phyloP scores from a whole-genome alignment of 2,329 filamentous ascomycete genomes.

The Colletotrichum tamarilloi region DNA sequence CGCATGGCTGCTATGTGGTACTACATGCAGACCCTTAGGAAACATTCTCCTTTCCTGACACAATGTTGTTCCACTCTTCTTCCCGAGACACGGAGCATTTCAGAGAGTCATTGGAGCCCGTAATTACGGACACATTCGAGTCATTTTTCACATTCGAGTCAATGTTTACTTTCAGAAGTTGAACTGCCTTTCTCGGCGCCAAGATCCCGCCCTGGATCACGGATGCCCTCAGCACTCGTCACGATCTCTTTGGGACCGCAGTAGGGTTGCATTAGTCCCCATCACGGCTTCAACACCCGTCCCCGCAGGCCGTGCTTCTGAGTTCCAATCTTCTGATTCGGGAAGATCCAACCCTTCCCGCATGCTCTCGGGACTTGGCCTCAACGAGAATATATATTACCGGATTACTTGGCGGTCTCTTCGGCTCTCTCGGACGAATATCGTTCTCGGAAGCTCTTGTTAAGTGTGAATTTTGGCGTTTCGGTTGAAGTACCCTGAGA shows the following conservation, averaged over 20 bases:
- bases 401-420: neutral
- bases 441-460: neutral
- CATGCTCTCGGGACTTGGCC: neutral
- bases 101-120: no score
- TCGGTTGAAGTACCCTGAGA: neutral
- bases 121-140: neutral
- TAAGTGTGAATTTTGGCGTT: neutral
- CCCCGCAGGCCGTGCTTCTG: neutral
- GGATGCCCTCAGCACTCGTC: neutral
- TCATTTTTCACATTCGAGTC: neutral
- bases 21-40: neutral
- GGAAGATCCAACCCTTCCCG: neutral
- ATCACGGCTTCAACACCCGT: neutral
- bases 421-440: neutral
- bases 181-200: neutral
- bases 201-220: neutral
- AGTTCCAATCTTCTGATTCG: neutral
- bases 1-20: neutral
- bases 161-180: neutral
- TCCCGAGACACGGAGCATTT: no score
- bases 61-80: neutral
- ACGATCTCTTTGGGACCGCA: neutral
- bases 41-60: neutral
- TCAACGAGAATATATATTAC: neutral
- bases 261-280: neutral